Base-by-base conservation (phyloP, 768 basidiomycete genomes). In the Dendrothele bispora region DNA sequence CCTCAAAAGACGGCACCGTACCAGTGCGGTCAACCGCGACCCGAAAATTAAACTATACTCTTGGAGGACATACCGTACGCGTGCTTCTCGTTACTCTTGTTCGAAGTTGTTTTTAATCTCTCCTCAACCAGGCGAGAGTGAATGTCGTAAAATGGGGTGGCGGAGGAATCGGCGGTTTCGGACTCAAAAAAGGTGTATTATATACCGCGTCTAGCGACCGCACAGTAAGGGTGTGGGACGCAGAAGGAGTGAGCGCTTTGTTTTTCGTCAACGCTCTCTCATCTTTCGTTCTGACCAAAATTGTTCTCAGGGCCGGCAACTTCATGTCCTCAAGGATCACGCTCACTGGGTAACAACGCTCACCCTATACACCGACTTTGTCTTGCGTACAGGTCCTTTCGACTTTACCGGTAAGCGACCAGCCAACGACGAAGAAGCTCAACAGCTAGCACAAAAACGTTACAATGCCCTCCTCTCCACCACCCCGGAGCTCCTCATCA, bases 291-390 rank as follows among this genome's bases (percentile, higher is more conserved):
- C 17, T 28, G 17, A 22, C 20, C 37, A 24, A 49, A 45, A 18
- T 39, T 41, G 15, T 44, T 40, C 24, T n/a, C 56, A 95, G 88
- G 95, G 95, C 1, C 87, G 82, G 64, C 80, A 83, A 22, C 71
- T 98, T 30, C 79, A 95, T 57, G 84, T 86, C 1, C 71, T 98
- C 24, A 93, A 91, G 64, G 94, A 98, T 52, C 95, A 99, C 58
- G 97, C 94, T 0, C 97, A 99, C 60, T 98, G 95, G 95, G 97
- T 99, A 7, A 99, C 95, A 17, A 98, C 95, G 0, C 81, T 99
- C 36, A 85, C 97, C 3, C 75, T 98, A 46, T 95, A 94, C 65
- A 95, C 95, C 8, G 95, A 99, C 62, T 97, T 95, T 59, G 83
- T 95, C 22, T 77, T 97, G 4, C 85, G 95, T 20, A 98, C 95